These are phyloP conservation scores for Rhizoclosmatium sp. DNA, from an alignment of 192 early-diverging fungal genomes.

Conservation along the genomic window DNA sequence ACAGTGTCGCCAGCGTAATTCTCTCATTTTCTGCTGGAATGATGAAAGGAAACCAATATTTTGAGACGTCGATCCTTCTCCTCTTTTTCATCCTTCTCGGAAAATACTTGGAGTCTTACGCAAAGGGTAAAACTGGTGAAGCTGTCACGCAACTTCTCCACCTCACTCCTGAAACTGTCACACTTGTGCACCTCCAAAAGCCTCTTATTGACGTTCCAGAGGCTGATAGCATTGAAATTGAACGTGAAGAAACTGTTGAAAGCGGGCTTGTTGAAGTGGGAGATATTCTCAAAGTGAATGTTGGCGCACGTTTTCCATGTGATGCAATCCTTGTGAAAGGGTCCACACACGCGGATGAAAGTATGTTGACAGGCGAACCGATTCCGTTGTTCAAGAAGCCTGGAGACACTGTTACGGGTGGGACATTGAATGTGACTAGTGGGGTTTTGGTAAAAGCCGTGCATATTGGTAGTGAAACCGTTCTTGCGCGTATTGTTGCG, in stretches of 20 bases:
- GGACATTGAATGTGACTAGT: constrained; percentile 69
- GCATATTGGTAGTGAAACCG: constrained; percentile 72
- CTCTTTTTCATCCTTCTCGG: constrained; percentile 85
- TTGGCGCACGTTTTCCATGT: constrained; percentile 75
- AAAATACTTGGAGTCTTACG: constrained; percentile 80
- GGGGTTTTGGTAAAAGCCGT: constrained; percentile 68
- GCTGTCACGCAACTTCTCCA: constrained; percentile 78
- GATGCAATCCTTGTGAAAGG: constrained; percentile 72
- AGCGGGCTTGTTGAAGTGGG: constrained; percentile 70
- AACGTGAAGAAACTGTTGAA: constrained; percentile 57
- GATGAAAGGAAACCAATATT: constrained; percentile 60
- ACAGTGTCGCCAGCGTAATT: constrained; percentile 61
- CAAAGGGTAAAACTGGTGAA: constrained; percentile 78
- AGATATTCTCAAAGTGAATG: constrained; percentile 76
- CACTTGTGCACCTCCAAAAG: constrained; percentile 54
- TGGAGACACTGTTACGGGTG: constrained; percentile 60
- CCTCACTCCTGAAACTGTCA: constrained; percentile 77
- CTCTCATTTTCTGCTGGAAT: constrained; percentile 48
- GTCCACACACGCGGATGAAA: constrained; percentile 72
- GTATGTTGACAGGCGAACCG: constrained; percentile 85
- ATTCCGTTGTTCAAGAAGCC: constrained; percentile 65
- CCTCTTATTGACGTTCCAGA: background rate
- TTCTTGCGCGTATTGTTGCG: constrained; percentile 87
- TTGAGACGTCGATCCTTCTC: constrained; percentile 80
- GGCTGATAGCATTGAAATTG: constrained; percentile 2